These are phyloP conservation scores for Acacia concinna DNA, from an alignment of 331 rosid genomes.

Conservation along the genomic window DNA sequence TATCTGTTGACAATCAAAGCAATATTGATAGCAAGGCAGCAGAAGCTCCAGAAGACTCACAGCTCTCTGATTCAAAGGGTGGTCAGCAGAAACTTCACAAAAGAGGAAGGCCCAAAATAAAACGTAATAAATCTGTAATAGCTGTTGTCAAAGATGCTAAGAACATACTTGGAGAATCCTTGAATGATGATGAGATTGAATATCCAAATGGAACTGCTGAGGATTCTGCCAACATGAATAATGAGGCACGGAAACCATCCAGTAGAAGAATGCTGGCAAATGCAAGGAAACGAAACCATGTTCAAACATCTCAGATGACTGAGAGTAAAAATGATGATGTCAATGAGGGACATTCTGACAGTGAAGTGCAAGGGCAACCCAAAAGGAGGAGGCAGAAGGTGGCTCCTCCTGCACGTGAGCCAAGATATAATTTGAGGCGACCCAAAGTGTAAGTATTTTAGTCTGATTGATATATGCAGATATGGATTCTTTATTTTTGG, in stretches of 20 bases:
- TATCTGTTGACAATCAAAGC: conserved; percentile 59
- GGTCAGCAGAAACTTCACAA: conserved; percentile 45
- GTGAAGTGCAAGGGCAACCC: conserved; percentile 53
- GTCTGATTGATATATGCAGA: background rate
- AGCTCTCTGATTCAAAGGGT: conserved; percentile 54
- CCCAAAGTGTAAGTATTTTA: conserved; percentile 52
- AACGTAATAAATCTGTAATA: conserved; percentile 60
- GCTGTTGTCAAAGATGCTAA: conserved; percentile 76
- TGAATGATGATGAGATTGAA: conserved; percentile 48
- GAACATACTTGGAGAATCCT: conserved; percentile 64
- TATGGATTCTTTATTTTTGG: background rate
- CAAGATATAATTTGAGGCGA: conserved; percentile 83
- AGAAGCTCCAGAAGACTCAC: conserved; percentile 52
- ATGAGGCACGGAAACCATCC: conserved; percentile 57
- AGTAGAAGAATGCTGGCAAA: conserved; percentile 38
- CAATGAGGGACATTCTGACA: conserved; percentile 70
- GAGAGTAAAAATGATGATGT: conserved; percentile 59
- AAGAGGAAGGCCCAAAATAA: conserved; percentile 53
- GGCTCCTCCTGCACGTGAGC: conserved; percentile 50
- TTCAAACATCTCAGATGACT: conserved; percentile 60
- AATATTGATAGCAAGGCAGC: conserved; percentile 60
- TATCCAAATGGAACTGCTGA: conserved; percentile 71
- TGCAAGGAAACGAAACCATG: conserved; percentile 62
- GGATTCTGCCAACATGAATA: conserved; percentile 56
- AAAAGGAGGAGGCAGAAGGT: conserved; percentile 66